Conservation (phyloP, 2,329 filamentous ascomycete genomes). For the Aspergillus alliaceus region DNA sequence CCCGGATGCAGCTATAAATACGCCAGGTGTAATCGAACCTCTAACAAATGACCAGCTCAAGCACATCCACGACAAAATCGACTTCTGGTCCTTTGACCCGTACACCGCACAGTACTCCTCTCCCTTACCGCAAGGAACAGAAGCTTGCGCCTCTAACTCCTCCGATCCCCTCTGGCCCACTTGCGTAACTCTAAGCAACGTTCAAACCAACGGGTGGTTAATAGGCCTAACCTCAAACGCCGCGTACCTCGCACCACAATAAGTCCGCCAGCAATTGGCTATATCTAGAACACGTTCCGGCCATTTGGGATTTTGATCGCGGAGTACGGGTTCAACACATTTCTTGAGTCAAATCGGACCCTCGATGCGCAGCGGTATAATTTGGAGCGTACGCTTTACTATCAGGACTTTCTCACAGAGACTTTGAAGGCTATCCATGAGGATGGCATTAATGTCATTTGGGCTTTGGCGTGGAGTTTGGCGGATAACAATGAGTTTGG, state of each 20-base stretch:
- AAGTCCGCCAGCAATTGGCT: conserved; percentile 52
- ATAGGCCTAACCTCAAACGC: conserved; percentile 58
- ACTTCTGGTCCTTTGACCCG: conserved; percentile 59
- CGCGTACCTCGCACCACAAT: conserved; percentile 56
- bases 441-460: conserved; percentile 56
- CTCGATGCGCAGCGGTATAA: conserved; percentile 56
- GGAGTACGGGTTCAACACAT: conserved; percentile 59
- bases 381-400: conserved; percentile 55
- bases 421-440: conserved; percentile 57
- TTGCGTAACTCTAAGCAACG: conserved; percentile 52
- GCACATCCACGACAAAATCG: conserved; percentile 52
- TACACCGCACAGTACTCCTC: conserved; percentile 60
- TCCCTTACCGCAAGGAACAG: conserved; percentile 47
- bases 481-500: conserved; percentile 60
- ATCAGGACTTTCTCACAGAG: conserved; percentile 55
- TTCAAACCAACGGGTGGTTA: conserved; percentile 55
- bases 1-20: conserved; percentile 43
- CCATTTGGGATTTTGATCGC: conserved; percentile 45
- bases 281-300: conserved; percentile 61
- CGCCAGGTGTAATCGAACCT: conserved; percentile 44
- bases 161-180: conserved; percentile 50
- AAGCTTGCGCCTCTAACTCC: conserved; percentile 49
- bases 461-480: conserved; percentile 56
- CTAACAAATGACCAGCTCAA: conserved; percentile 52
- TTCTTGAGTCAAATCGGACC: conserved; percentile 46